Evolutionary conservation across 1,139 yeast species (phyloP).

Genomic region (Blastobotrys illinoisensis): DNA sequence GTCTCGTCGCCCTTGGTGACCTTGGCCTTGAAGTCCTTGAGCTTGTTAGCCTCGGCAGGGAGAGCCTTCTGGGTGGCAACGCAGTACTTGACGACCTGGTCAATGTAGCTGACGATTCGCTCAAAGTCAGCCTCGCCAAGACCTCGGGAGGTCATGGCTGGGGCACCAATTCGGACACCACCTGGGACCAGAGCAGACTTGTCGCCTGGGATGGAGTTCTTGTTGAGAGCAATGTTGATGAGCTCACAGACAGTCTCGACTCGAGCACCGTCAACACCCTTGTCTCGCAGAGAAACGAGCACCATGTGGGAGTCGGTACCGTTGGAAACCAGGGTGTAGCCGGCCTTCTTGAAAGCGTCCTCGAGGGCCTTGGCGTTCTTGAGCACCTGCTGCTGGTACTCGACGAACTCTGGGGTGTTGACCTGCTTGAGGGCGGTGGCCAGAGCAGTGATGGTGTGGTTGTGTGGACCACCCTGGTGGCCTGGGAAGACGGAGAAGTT

Average conservation of each 20-base stretch:
- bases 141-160: conserved; percentile 98
- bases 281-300: conserved; percentile 75
- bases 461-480: conserved; percentile 99
- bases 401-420: conserved; percentile 73
- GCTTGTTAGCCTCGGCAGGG: conserved; percentile 82
- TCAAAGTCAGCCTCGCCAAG: conserved; percentile 73
- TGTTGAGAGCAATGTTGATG: conserved; percentile 89
- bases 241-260: conserved; percentile 87
- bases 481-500: conserved; percentile 98
- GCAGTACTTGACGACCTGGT: conserved; percentile 74
- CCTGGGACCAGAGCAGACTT: conserved; percentile 92
- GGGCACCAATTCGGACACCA: conserved; percentile 94
- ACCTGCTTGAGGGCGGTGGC: conserved; percentile 95
- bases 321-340: conserved; percentile 76
- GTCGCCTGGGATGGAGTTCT: conserved; percentile 95
- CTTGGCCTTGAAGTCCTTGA: conserved; percentile 89
- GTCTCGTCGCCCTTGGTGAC: conserved; percentile 62
- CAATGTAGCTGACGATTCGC: conserved; percentile 72
- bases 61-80: conserved; percentile 65
- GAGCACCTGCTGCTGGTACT: conserved; percentile 78
- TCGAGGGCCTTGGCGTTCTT: conserved; percentile 78
- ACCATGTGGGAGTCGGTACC: conserved; percentile 96
- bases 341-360: conserved; percentile 56
- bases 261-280: conserved; percentile 92
- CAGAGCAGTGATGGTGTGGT: conserved; percentile 92